These are phyloP conservation scores for Aristolochia fimbriata DNA, from an alignment of 164 flowering plant genomes.

Conservation along the genomic window DNA sequence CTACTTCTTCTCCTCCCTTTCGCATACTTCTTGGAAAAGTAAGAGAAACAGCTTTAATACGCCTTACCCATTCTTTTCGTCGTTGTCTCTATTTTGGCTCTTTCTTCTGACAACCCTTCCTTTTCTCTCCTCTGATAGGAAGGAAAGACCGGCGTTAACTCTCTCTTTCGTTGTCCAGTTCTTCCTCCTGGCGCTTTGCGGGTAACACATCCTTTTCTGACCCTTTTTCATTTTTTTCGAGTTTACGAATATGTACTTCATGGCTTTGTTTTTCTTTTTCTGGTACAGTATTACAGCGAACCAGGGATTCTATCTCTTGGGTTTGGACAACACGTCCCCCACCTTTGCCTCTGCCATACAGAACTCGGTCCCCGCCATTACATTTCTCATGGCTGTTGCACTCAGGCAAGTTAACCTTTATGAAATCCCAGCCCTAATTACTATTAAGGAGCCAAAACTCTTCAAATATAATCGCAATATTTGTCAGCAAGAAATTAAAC, in stretches of 20 bases:
- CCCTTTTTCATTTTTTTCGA: neutral
- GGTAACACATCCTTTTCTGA: conserved; percentile 47
- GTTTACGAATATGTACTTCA: neutral
- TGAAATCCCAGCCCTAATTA: neutral
- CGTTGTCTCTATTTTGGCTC: neutral
- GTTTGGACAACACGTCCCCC: conserved; percentile 89
- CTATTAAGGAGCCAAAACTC: neutral
- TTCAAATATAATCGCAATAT: no score
- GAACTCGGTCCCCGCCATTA: conserved; percentile 97
- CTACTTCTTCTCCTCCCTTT: conserved; percentile 78
- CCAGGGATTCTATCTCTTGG: conserved; percentile 97
- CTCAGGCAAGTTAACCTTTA: conserved; percentile 55
- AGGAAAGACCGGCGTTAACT: conserved; percentile 75
- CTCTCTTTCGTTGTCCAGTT: conserved; percentile 64
- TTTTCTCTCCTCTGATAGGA: conserved; percentile 30
- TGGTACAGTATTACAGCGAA: conserved; percentile 82
- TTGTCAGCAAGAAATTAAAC: no score
- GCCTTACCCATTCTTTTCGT: neutral
- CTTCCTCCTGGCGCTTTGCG: conserved; percentile 80
- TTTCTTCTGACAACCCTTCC: neutral
- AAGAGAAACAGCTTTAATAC: neutral
- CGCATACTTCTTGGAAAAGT: conserved; percentile 95
- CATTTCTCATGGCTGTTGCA: conserved; percentile 92
- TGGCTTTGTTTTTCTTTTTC: neutral
- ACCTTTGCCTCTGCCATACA: conserved; percentile 97